These are phyloP conservation scores for Fusarium sp. DNA, from an alignment of 2,329 filamentous ascomycete species.

Conservation along the genomic window DNA sequence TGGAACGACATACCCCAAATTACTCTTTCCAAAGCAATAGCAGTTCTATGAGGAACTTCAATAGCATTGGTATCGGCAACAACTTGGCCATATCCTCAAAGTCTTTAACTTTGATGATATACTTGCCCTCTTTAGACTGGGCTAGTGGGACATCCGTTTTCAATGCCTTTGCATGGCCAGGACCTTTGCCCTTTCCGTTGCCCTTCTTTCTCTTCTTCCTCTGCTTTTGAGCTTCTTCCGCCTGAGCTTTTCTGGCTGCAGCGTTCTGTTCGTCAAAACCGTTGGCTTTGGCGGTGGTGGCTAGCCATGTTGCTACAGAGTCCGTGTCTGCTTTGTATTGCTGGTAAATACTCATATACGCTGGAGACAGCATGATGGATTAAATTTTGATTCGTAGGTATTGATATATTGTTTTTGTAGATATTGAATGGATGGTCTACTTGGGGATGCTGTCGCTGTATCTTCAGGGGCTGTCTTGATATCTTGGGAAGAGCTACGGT, in stretches of 20 bases:
- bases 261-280: conserved; percentile 5
- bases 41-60: conserved; percentile 17
- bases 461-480: neutral
- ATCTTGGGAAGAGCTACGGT: neutral
- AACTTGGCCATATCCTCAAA: conserved; percentile 34
- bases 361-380: neutral
- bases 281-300: conserved; percentile 28
- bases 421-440: too few species aligned
- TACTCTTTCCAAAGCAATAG: conserved; percentile 27
- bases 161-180: too few species aligned
- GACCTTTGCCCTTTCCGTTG: conserved; percentile 12
- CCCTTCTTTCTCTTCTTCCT: conserved; percentile 3
- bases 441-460: too few species aligned
- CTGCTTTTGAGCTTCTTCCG: rapidly evolving
- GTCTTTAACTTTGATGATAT: conserved; percentile 27
- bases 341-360: conserved; percentile 16
- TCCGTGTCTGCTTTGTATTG: conserved; percentile 41
- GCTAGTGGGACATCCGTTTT: too few species aligned
- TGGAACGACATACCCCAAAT: too few species aligned
- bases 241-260: rapidly evolving
- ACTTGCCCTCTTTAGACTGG: neutral
- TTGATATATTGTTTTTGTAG: too few species aligned
- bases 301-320: conserved; percentile 30
- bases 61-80: conserved; percentile 20
- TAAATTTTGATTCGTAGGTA: too few species aligned